Evolutionary conservation across 768 basidiomycete genomes (phyloP), one percentile per base, ranked within the genome.

Genomic region (Phylloporus sp.): DNA sequence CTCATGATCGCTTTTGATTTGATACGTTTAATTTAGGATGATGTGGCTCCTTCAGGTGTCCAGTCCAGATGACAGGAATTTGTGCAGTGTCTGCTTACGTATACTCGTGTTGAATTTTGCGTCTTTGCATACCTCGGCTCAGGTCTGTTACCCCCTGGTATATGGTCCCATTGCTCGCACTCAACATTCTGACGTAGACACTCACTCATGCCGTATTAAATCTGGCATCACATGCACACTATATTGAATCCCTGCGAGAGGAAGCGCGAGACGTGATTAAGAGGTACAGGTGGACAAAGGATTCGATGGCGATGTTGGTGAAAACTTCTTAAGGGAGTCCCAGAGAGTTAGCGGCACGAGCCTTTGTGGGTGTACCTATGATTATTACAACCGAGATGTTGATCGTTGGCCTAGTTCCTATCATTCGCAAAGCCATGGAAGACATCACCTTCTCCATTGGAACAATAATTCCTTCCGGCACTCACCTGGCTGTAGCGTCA

Each of bases 291-390:
- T 74, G 69, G 65, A 61, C 59, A 3, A 72, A 69, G 54, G 52
- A 55, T 24, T 63, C 64, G 12, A 64, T 76, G 59, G 60, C 52
- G 8, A 68, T 61, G 53, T 52, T 73, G 57, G 61, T 66, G 52
- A 70, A 70, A 57, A 58, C 45, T 76, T 78, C 56, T 45, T 78
- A 47, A 72, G 70, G 45, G 76, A 76, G 53, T 69, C 70, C 3
- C 68, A 71, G 54, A 67, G 76, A 27, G 26, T 68, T 12, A 69
- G 66, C 6, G 68, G 70, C 10, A 63, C 71, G 20, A 69, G 58
- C 34, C 59, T 66, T 29, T 59, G 73, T 73, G 51, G 6, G 72
- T 59, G 20, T 46, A 35, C 31, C 36, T 27, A 6, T 18, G 31
- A 16, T 39, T 12, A 13, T 28, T 11, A 8, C 28, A 22, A 11